Evolutionary conservation across 768 basidiomycete species (phyloP).

Genomic region (Boletus sp.): DNA sequence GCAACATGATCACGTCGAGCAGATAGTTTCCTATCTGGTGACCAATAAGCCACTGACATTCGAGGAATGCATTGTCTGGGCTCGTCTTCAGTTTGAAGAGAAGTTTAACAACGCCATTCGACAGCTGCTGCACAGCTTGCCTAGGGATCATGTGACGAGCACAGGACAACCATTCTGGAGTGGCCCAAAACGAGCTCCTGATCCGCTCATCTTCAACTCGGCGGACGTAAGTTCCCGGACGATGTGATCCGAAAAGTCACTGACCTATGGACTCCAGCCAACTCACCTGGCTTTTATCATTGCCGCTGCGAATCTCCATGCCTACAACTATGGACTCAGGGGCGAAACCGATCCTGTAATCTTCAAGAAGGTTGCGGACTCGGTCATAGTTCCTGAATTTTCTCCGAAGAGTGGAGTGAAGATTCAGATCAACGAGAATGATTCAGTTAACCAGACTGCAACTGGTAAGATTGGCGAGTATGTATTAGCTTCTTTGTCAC

Average conservation of each 20-base stretch:
- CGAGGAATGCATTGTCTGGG: conserved; percentile 98
- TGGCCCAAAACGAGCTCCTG: conserved; percentile 95
- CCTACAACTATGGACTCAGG: conserved; percentile 95
- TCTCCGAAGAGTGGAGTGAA: conserved; percentile 89
- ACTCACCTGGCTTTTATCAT: conserved; percentile 87
- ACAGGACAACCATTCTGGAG: conserved; percentile 99
- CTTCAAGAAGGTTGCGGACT: conserved; percentile 82
- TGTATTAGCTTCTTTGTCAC: neutral
- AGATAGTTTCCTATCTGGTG: conserved; percentile 86
- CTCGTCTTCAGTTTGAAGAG: conserved; percentile 89
- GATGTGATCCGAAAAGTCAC: conserved; percentile 1
- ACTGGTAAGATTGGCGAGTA: conserved; percentile 18
- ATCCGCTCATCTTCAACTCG: conserved; percentile 81
- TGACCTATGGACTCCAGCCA: conserved; percentile 45
- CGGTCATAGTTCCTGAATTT: conserved; percentile 86
- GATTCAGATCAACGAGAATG: conserved; percentile 90
- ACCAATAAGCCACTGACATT: conserved; percentile 92
- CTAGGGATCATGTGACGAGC: conserved; percentile 88
- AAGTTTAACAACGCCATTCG: conserved; percentile 92
- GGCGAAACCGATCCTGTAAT: conserved; percentile 76
- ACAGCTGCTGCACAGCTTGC: conserved; percentile 89
- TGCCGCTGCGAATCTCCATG: conserved; percentile 92
- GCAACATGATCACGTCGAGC: conserved; percentile 84
- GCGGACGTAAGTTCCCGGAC: conserved; percentile 62
- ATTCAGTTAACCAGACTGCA: conserved; percentile 67